phyloP scores from a whole-genome alignment of 371 early-diverging fungal species.

The Gilbertella persicaria region DNA sequence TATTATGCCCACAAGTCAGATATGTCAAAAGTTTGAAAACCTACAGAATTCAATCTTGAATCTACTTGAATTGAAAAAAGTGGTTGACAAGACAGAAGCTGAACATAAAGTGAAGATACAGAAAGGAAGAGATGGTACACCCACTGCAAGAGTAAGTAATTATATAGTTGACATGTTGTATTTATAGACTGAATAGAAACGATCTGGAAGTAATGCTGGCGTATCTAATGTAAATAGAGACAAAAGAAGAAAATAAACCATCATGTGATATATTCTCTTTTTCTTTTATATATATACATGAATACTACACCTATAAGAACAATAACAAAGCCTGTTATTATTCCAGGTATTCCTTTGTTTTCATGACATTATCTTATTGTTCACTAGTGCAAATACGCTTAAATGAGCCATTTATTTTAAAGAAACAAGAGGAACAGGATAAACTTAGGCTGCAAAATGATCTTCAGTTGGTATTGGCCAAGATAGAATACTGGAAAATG shows the following conservation, averaged over 20 bases:
- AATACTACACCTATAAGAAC: too few species aligned
- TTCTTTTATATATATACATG: too few species aligned
- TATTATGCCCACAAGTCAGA: constrained; percentile 76
- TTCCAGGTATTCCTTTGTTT: too few species aligned
- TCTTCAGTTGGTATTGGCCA: too few species aligned
- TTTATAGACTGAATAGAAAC: constrained; percentile 18
- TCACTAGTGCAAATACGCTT: too few species aligned
- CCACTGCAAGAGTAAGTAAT: constrained; percentile 11
- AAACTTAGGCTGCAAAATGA: too few species aligned
- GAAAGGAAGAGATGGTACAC: constrained; percentile 34
- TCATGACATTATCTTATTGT: too few species aligned
- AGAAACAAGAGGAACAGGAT: too few species aligned
- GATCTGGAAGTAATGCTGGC: constrained; percentile 26
- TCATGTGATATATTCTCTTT: too few species aligned
- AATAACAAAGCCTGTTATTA: too few species aligned
- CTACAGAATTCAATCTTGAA: constrained; percentile 69
- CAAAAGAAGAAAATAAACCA: constrained; percentile 25
- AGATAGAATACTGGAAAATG: too few species aligned
- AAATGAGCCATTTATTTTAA: too few species aligned
- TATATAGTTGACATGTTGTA: not conserved
- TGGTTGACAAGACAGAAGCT: constrained; percentile 76
- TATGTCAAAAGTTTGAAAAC: constrained; percentile 76
- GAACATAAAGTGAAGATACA: constrained; percentile 69
- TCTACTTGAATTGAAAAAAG: constrained; percentile 81
- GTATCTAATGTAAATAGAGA: constrained; percentile 20